Evolutionary conservation across 345 rosid species (phyloP), one percentile per base, ranked within the genome.

Genomic region (Gossypium turneri): DNA sequence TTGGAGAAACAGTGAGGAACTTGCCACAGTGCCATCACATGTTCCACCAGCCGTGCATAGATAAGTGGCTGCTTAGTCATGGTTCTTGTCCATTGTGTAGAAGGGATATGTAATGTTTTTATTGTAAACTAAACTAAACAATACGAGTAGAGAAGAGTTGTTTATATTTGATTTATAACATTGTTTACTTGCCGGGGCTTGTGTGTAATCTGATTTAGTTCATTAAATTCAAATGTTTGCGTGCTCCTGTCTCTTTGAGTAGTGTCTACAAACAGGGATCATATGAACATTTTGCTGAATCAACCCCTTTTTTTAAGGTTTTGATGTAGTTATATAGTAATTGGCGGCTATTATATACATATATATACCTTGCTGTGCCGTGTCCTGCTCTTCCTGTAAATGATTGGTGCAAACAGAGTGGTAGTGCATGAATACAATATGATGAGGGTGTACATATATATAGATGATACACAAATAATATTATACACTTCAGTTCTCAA

Each of bases 1-100:
- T 90, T 6, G 92, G 97, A n/a, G 99, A 96, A 83, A 96, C 89
- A 0, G 93, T 85, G 38, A 91, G 99, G 82, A 85, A 94, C 73
- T 85, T 96, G 88, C 99, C 98, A 47, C 94, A 92, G 52, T 93
- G 98, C 77, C 93, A 93, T 79, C 99, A 90, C 89, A 83, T 87
- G 94, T 96, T 96, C 84, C 99, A 96, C 84, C 85, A 89, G 61
- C 97, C 94, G 0, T 92, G 99, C 92, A 95, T 93, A 63, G 97
- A 96, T 80, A 88, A 91, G 75, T 96, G 99, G 99, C 98, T 96
- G 47, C 84, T 79, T 25, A 80, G 78, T 76, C 97, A 91, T 71
- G 97, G 88, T n/a, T 95, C 99, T 65, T 93, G 98, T 82, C 98
- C 99, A 0, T 75, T 96, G 38, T 96, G 98, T 87, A 90, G 99